Percentiles rank a stretch among this genome's conserved stretches.
Conservation (phyloP, 768 basidiomycete species). For the Hortiboletus flavorubellus region DNA sequence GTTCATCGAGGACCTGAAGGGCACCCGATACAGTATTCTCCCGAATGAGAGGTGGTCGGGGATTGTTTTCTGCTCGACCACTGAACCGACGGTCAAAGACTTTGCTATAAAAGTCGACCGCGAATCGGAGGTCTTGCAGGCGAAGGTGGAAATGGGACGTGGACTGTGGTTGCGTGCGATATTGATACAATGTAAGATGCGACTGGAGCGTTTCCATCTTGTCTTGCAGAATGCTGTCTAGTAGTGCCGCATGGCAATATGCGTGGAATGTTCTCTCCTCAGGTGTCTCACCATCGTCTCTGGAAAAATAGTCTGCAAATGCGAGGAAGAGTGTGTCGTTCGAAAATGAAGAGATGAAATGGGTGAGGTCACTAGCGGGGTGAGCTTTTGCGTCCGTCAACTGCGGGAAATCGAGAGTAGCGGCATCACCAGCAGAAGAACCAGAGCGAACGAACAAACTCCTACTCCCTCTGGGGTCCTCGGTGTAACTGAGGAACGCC, state of each 20-base stretch:
- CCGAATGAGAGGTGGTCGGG: conserved; percentile 64
- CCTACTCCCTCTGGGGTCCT: conserved; percentile 91
- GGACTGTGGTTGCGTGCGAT: conserved; percentile 56
- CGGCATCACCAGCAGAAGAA: conserved; percentile 78
- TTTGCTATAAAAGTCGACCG: conserved; percentile 71
- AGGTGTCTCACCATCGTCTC: conserved; percentile 54
- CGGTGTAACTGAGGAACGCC: conserved; percentile 89
- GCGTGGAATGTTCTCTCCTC: conserved; percentile 61
- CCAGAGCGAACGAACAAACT: conserved; percentile 89
- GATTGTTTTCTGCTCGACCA: conserved; percentile 62
- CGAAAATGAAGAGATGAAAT: conserved; percentile 86
- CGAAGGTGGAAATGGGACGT: conserved; percentile 64
- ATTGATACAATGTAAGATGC: conserved; percentile 68
- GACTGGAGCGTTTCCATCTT: conserved; percentile 77
- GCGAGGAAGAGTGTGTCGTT: conserved; percentile 76
- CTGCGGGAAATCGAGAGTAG: conserved; percentile 82
- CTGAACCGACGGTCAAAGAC: conserved; percentile 74
- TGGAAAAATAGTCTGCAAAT: conserved; percentile 76
- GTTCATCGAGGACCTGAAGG: conserved; percentile 57
- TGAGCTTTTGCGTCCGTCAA: conserved; percentile 62
- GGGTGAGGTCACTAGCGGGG: conserved; percentile 69
- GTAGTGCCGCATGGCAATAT: conserved; percentile 71
- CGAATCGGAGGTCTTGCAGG: conserved; percentile 71
- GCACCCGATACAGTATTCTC: conserved; percentile 69
- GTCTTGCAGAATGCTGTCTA: conserved; percentile 90